Conservation (phyloP, 1,284 basidiomycete species). For the Clitocybe nebularis region DNA sequence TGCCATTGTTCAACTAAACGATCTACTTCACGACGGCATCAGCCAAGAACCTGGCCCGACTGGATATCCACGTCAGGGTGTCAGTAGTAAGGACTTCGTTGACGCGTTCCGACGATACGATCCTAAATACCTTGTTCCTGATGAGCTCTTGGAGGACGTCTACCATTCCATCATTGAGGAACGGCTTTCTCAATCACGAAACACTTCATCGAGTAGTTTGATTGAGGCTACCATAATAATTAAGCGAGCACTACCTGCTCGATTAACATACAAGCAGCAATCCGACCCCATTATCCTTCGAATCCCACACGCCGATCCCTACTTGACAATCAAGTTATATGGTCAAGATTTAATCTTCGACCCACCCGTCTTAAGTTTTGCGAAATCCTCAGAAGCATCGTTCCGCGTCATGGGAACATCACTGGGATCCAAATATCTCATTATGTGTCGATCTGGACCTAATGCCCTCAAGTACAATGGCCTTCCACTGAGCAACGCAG, state of each 20-base stretch:
- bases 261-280: constrained; percentile 80
- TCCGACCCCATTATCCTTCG: constrained; percentile 83
- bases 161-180: constrained; percentile 74
- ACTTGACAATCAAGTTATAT: constrained; percentile 75
- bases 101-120: constrained; percentile 78
- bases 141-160: constrained; percentile 71
- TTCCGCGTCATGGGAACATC: constrained; percentile 83
- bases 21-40: constrained; percentile 67
- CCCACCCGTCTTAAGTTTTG: constrained; percentile 76
- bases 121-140: constrained; percentile 60
- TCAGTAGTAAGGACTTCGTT: constrained; percentile 74
- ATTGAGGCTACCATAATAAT: constrained; percentile 58
- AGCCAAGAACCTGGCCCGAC: constrained; percentile 59
- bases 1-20: constrained; percentile 85
- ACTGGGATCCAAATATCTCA: constrained; percentile 78
- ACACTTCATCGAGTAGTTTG: constrained; percentile 36
- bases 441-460: constrained; percentile 75
- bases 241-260: constrained; percentile 69
- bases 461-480: constrained; percentile 80
- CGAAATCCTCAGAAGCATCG: constrained; percentile 70
- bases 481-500: constrained; percentile 69
- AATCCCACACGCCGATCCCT: constrained; percentile 76
- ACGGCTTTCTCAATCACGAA: constrained; percentile 70
- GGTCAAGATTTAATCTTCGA: constrained; percentile 87
- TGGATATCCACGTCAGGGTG: constrained; percentile 57